phyloP scores from a whole-genome alignment of 2,329 filamentous ascomycete genomes.

The Fusarium acutatum region DNA sequence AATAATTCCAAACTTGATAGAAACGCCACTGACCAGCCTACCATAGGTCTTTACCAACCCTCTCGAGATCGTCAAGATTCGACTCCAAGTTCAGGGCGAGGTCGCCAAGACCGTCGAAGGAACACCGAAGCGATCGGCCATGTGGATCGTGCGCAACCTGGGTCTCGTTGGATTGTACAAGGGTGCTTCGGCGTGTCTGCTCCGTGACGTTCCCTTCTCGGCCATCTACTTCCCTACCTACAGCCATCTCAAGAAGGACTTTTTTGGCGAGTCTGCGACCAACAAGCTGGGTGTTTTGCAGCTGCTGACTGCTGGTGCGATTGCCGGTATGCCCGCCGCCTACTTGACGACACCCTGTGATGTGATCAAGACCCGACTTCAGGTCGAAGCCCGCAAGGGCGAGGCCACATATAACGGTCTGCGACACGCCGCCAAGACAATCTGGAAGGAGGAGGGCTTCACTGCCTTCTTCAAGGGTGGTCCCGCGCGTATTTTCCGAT shows the following conservation, averaged over 20 bases:
- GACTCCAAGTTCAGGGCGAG: constrained; percentile 96
- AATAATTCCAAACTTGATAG: not conserved
- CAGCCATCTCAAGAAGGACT: constrained; percentile 90
- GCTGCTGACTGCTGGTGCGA: constrained; percentile 92
- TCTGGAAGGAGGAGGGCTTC: constrained; percentile 92
- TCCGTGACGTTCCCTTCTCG: constrained; percentile 97
- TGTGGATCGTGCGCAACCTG: constrained; percentile 97
- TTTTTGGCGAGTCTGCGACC: constrained; percentile 87
- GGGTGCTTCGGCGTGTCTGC: constrained; percentile 90
- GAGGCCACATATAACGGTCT: constrained; percentile 88
- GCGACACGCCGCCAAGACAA: constrained; percentile 83
- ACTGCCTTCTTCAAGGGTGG: constrained; percentile 98
- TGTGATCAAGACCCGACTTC: constrained; percentile 98
- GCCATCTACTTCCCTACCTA: constrained; percentile 99
- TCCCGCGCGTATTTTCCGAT: constrained; percentile 91
- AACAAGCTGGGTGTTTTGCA: constrained; percentile 92
- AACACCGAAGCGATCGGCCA: constrained; percentile 86
- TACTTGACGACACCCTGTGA: constrained; percentile 98
- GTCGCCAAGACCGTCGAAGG: constrained; percentile 87
- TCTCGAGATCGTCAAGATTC: constrained; percentile 98
- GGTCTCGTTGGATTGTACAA: constrained; percentile 96
- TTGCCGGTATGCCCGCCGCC: constrained; percentile 88
- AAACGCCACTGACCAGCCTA: constrained; percentile 1
- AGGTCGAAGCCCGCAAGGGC: constrained; percentile 96
- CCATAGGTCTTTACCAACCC: constrained; percentile 92